Evolutionary conservation across 2,329 filamentous ascomycete species (phyloP), one percentile per base, ranked within the genome.

Genomic region (Xylariaceae sp.): DNA sequence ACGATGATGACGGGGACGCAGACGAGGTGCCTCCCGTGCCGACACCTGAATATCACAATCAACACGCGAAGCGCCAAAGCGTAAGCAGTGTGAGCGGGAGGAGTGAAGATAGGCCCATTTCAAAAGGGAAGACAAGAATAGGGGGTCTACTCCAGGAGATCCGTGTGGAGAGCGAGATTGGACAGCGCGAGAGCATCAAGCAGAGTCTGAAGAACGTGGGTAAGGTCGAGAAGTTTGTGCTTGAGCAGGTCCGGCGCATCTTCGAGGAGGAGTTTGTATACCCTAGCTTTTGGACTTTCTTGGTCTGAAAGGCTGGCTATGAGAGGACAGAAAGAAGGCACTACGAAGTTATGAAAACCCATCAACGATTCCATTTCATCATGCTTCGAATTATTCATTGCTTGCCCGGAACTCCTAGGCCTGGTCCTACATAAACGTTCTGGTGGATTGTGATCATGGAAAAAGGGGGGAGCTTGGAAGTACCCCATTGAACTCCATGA

Each of bases 241-340:
- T 99, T 61, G 93, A 97, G 73, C 93, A 97, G 75, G 94, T 99
- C 63, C 86, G 93, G 72, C 85, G 92, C 70, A 97, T 99, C 68
- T 97, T 99, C 70, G 94, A 99, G 75, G 94, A 97, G 72, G 94
- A 99, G 74, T 94, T 97, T 76, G 92, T 97, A 63, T 97, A 96
- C 76, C 94, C 94, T 50, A 97, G 92, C 74, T 97, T 95, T 75
- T 97, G 93, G 92, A 97, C 93, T 0, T 97, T 97, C 74, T 77
- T 99, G 68, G 88, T 97, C 50, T 96, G 75, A 30, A 30, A 30
- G 2, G 23, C 23, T 30, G 23, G 23, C 23, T 30, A 30, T 30
- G 23, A 30, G 23, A 30, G 23, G 23, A 4, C 23, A 30, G 3
- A 30, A 30, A 30, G 23, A 4, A 30, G 13, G 13, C 10, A 3